Percentiles rank a stretch among this genome's conserved stretches.
phyloP scores from a whole-genome alignment of 2,329 filamentous ascomycete species.

The Botrytis paeoniae region DNA sequence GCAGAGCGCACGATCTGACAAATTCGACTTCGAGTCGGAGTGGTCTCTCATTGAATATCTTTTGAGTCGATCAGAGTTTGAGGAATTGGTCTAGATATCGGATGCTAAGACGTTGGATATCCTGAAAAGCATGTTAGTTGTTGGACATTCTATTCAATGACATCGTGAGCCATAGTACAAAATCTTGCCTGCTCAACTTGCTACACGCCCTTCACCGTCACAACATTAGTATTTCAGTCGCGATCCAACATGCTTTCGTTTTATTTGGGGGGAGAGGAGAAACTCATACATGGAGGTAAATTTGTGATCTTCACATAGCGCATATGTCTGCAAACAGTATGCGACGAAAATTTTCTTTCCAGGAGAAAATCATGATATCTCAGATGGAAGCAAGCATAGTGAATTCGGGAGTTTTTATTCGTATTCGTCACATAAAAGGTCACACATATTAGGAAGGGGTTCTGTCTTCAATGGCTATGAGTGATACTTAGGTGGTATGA shows the following conservation, averaged over 20 bases:
- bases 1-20: background rate
- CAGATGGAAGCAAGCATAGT: background rate
- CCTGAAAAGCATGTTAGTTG: background rate
- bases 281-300: background rate
- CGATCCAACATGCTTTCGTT: background rate
- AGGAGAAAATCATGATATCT: background rate
- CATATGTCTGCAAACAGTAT: background rate
- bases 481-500: background rate
- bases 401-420: background rate
- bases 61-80: background rate
- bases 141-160: background rate
- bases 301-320: background rate
- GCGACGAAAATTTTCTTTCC: background rate
- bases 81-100: background rate
- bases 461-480: background rate
- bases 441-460: background rate
- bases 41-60: conserved; percentile 4
- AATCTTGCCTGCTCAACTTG: background rate
- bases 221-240: background rate
- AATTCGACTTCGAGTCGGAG: conserved; percentile 14
- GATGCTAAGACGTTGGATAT: conserved; percentile 10
- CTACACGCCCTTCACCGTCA: background rate
- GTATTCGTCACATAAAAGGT: background rate
- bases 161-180: background rate
- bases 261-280: background rate